Evolutionary conservation across 139 green algal species (phyloP).

Genomic region (Coccomyxa sp.): DNA sequence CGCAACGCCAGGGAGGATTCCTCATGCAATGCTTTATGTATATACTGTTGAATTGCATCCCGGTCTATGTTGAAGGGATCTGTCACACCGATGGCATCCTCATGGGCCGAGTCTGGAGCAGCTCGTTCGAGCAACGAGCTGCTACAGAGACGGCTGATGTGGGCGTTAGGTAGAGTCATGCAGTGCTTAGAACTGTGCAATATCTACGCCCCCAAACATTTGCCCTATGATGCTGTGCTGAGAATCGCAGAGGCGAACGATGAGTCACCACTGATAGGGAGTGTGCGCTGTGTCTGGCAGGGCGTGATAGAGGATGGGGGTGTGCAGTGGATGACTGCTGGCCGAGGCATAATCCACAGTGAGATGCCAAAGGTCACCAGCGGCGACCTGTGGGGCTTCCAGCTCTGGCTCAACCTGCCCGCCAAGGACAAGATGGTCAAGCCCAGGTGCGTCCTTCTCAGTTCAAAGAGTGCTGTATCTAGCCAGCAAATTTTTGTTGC

Average conservation of each 20-base stretch:
- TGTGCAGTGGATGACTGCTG: slow-evolving; percentile 89
- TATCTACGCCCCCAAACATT: no score
- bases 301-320: slow-evolving; percentile 78
- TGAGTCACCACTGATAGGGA: neutral
- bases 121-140: no score
- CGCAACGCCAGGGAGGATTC: neutral
- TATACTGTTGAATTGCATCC: neutral
- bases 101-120: no score
- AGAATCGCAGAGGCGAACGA: no score
- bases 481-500: neutral
- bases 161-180: no score
- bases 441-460: slow-evolving; percentile 28
- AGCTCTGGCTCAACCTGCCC: slow-evolving; percentile 88
- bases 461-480: neutral
- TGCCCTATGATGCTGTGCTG: no score
- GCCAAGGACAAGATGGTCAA: slow-evolving; percentile 86
- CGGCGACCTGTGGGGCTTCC: slow-evolving; percentile 78
- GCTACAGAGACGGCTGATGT: no score
- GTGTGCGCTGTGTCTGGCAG: slow-evolving; percentile 11
- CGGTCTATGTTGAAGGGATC: neutral
- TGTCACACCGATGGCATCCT: neutral
- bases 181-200: no score
- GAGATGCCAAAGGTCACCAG: slow-evolving; percentile 65
- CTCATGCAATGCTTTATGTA: neutral
- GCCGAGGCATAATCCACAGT: slow-evolving; percentile 76